Conservation (phyloP, 768 basidiomycete species). For the Hygrocybe coccinea region DNA sequence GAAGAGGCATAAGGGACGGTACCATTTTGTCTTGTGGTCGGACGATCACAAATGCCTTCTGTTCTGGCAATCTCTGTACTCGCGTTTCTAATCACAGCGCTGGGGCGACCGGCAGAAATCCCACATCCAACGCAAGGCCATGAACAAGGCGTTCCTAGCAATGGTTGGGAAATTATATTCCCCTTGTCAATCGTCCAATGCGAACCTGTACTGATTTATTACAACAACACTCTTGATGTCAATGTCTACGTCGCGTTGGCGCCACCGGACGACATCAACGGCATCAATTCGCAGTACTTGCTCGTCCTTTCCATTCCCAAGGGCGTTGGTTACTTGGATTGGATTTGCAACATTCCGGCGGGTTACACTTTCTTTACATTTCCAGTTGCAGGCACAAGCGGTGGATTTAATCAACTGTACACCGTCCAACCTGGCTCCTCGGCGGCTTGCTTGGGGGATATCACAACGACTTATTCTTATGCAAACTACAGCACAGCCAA, state of each 20-base stretch:
- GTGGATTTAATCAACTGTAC: background rate
- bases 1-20: too few relatives aligned
- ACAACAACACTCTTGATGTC: background rate
- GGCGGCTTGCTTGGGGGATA: background rate
- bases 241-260: background rate
- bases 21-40: too few relatives aligned
- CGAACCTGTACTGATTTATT: background rate
- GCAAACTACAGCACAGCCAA: background rate
- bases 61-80: too few relatives aligned
- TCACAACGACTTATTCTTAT: background rate
- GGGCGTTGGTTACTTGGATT: background rate
- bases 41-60: too few relatives aligned
- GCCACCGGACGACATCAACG: background rate
- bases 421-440: background rate
- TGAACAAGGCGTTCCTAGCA: too few relatives aligned
- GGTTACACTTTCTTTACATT: background rate
- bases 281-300: background rate
- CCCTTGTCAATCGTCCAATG: background rate
- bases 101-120: too few relatives aligned
- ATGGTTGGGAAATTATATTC: background rate
- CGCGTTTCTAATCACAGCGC: too few relatives aligned
- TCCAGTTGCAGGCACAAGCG: background rate
- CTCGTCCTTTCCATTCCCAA: background rate
- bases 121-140: too few relatives aligned
- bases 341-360: background rate